These are phyloP conservation scores for Calonectria henricotiae DNA, from an alignment of 2,329 filamentous ascomycete genomes.

Conservation along the genomic window DNA sequence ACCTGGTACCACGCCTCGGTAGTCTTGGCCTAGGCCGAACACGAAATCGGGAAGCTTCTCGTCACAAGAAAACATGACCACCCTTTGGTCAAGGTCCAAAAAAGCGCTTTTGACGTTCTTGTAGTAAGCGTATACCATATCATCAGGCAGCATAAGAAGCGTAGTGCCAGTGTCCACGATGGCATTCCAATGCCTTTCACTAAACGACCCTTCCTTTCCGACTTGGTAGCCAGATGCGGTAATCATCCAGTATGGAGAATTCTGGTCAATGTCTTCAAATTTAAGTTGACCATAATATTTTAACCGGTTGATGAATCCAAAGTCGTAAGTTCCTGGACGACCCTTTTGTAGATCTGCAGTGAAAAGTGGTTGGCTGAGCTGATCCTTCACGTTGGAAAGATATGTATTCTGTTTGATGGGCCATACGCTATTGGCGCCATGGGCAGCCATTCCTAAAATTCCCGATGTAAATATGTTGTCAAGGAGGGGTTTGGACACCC, in stretches of 20 bases:
- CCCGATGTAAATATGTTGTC: conserved; percentile 1
- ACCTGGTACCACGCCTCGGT: conserved; percentile 2
- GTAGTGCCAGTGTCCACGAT: conserved; percentile 76
- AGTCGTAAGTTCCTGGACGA: conserved; percentile 78
- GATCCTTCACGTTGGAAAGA: conserved; percentile 54
- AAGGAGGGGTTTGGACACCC: not conserved
- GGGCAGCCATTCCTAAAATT: not conserved
- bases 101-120: not conserved
- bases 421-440: conserved; percentile 58
- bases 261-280: conserved; percentile 74
- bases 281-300: conserved; percentile 76
- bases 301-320: conserved; percentile 77
- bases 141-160: conserved; percentile 61
- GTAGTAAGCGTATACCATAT: conserved; percentile 5
- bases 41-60: conserved; percentile 65
- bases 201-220: conserved; percentile 53
- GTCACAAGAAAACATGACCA: conserved; percentile 63
- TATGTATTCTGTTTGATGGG: conserved; percentile 63
- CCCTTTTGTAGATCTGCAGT: conserved; percentile 77
- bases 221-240: conserved; percentile 47
- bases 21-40: conserved; percentile 69
- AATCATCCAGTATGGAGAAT: conserved; percentile 78
- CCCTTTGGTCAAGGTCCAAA: not conserved
- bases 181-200: conserved; percentile 57
- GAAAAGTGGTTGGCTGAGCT: conserved; percentile 66